Percentiles rank a stretch among this genome's conserved stretches.
phyloP scores from a whole-genome alignment of 768 basidiomycete genomes.

The Mycena haematopus region DNA sequence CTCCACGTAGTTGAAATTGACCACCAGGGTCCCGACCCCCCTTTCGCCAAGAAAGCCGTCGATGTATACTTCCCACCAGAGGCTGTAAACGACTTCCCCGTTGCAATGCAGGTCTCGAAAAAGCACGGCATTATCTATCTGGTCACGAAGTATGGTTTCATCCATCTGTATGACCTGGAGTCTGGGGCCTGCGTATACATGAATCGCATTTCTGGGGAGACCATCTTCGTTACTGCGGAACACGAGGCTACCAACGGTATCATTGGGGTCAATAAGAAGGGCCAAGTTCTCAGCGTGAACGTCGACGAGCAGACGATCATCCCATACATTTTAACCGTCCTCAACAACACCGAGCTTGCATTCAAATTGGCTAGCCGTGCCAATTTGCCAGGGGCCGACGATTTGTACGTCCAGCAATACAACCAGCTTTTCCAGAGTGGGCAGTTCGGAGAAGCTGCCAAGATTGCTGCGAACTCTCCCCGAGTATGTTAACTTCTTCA shows the following conservation, averaged over 20 bases:
- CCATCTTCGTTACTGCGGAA: slow-evolving; percentile 98
- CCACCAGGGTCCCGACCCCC: slow-evolving; percentile 89
- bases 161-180: slow-evolving; percentile 98
- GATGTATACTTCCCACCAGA: slow-evolving; percentile 99
- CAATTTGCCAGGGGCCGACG: slow-evolving; percentile 96
- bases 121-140: slow-evolving; percentile 97
- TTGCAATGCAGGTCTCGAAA: slow-evolving; percentile 98
- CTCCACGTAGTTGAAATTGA: slow-evolving; percentile 99
- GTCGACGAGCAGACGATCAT: slow-evolving; percentile 96
- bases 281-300: slow-evolving; percentile 95
- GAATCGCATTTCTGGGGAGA: slow-evolving; percentile 99
- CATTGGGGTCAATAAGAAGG: slow-evolving; percentile 99
- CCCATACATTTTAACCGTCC: slow-evolving; percentile 90
- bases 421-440: slow-evolving; percentile 88
- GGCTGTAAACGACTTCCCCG: slow-evolving; percentile 98
- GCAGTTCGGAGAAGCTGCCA: slow-evolving; percentile 93
- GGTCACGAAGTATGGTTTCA: slow-evolving; percentile 99
- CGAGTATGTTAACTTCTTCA: slow-evolving; percentile 54
- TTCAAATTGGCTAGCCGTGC: slow-evolving; percentile 97
- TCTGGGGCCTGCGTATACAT: slow-evolving; percentile 98
- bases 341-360: slow-evolving; percentile 97
- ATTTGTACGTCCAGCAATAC: slow-evolving; percentile 94
- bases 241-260: slow-evolving; percentile 95
- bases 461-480: slow-evolving; percentile 97
- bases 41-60: slow-evolving; percentile 95